Evolutionary conservation across 2,329 filamentous ascomycete genomes (phyloP).

Genomic region (Alternaria tenuissima): DNA sequence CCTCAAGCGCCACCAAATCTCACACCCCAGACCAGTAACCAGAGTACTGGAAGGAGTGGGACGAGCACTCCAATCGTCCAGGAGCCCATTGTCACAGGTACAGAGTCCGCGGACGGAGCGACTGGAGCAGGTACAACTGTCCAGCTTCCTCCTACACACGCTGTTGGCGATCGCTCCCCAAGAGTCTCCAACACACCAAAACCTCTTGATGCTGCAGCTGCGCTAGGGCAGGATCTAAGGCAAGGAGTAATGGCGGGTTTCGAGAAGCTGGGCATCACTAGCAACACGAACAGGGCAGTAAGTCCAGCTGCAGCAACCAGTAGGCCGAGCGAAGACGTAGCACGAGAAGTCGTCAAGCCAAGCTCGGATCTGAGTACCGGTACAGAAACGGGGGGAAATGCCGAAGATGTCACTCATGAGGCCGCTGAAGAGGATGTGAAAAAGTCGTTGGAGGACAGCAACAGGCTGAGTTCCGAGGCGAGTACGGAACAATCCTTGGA

Average conservation of each 20-base stretch:
- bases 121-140: slow-evolving; percentile 42
- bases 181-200: slow-evolving; percentile 20
- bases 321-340: slow-evolving; percentile 21
- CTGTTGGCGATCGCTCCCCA: slow-evolving; percentile 21
- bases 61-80: slow-evolving; percentile 38
- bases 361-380: slow-evolving; percentile 15
- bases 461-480: background rate
- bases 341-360: slow-evolving; percentile 18
- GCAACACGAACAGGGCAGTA: slow-evolving; percentile 18
- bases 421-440: background rate
- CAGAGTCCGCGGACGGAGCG: slow-evolving; percentile 44
- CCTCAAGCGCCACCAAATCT: slow-evolving; percentile 37
- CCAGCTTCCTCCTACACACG: slow-evolving; percentile 36
- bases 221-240: slow-evolving; percentile 39
- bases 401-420: background rate
- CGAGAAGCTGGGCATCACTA: slow-evolving; percentile 38
- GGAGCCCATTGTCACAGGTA: slow-evolving; percentile 47
- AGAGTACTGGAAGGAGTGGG: slow-evolving; percentile 34
- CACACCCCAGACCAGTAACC: slow-evolving; percentile 40
- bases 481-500: background rate
- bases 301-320: slow-evolving; percentile 27
- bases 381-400: background rate
- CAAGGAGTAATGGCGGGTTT: slow-evolving; percentile 45
- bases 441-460: background rate
- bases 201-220: slow-evolving; percentile 38